Evolutionary conservation across 2,329 filamentous ascomycete genomes (phyloP).

Genomic region (Aspergillus jensenii): DNA sequence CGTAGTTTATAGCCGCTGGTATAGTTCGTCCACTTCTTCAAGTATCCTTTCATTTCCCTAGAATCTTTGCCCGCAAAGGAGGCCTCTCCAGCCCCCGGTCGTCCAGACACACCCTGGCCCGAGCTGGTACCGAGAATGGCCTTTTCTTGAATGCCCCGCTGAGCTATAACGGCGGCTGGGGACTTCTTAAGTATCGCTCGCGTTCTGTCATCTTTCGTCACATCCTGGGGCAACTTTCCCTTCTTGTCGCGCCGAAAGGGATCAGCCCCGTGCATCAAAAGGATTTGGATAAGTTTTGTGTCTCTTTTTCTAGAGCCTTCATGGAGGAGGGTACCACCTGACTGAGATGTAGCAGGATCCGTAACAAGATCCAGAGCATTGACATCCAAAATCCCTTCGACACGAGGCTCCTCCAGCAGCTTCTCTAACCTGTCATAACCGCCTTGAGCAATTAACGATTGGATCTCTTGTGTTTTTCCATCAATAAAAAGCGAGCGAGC

Average conservation of each 20-base stretch:
- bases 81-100: constrained; percentile 46
- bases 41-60: constrained; percentile 95
- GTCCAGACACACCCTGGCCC: constrained; percentile 56
- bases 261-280: constrained; percentile 91
- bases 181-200: constrained; percentile 88
- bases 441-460: constrained; percentile 69
- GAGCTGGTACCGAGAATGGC: constrained; percentile 79
- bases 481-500: constrained; percentile 88
- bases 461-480: constrained; percentile 77
- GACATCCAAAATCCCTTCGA: constrained; percentile 85
- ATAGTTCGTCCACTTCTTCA: constrained; percentile 99
- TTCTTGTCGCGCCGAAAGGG: constrained; percentile 93
- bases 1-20: constrained; percentile 93
- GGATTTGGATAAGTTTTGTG: constrained; percentile 79
- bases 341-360: constrained; percentile 72
- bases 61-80: constrained; percentile 76
- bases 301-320: constrained; percentile 90
- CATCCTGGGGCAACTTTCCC: constrained; percentile 92
- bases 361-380: constrained; percentile 88
- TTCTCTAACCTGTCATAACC: constrained; percentile 78
- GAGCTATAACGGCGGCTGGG: constrained; percentile 88
- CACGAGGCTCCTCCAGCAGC: constrained; percentile 77
- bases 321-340: constrained; percentile 89
- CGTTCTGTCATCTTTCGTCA: constrained; percentile 91
- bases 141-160: constrained; percentile 94